Base-by-base conservation (phyloP, 2,329 filamentous ascomycete genomes). In the Aureobasidium vineae region DNA sequence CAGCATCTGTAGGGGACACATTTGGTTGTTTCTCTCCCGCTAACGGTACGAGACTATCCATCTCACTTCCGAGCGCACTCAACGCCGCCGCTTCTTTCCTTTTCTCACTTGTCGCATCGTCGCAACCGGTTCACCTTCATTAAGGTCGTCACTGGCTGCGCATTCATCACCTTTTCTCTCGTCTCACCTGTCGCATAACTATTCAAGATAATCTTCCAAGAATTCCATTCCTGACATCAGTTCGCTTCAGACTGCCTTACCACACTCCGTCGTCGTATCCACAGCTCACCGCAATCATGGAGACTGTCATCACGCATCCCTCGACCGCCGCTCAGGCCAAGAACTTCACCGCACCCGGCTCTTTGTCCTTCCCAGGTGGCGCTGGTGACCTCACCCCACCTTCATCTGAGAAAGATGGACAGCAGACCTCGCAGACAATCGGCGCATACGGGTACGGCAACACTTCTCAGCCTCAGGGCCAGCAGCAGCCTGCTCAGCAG, bases 1-100 rank as follows among this genome's bases (percentile, higher is more conserved):
- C 80, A 81, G 79, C 78, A 76, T 78, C 79, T 81, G 83, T 83
- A 82, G 91, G 92, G 90, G 92, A 96, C 90, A 92, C 92, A 96
- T 97, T 97, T 80, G 89, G 79, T 97, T 96, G 92, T 96, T 92
- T 83, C 90, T 96, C 92, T 96, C 92, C 90, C 86, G 80, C 85
- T 85, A 78, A 85, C 78, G 84, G 82, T 83, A 83, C 78, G 80
- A 72, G 41, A 59, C 68, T 45, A 56, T 60, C 65, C 57, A 69
- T 67, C 63, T 56, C 65, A 64, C 67, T 57, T 63, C 36, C 59
- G 21, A 41, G 59, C 59, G 59, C 59, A 52, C 7, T 40, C 40
- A 31, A 49, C 21, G 41, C 41, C 43, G 28, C 19, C 57, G 28
- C 41, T 38, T 49, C 28, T 49, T 61, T 16, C 43, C 15, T 49